Evolutionary conservation across 805 yeast species (phyloP).

Genomic region (Yamadazyma sp.): DNA sequence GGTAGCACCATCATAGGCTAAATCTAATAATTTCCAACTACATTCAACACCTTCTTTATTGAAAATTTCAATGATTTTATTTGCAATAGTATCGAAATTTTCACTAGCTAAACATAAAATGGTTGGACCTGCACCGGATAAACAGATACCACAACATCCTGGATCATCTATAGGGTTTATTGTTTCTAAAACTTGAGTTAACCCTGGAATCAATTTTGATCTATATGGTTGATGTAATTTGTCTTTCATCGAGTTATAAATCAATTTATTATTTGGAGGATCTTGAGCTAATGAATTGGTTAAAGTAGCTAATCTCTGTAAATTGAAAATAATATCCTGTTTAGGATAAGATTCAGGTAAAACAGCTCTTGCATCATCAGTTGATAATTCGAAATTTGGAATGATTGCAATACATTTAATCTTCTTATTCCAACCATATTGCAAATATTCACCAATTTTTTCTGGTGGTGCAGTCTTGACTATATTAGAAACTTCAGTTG

Average conservation of each 20-base stretch:
- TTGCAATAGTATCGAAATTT: slow-evolving; percentile 80
- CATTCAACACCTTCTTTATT: slow-evolving; percentile 64
- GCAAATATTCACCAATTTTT: slow-evolving; percentile 83
- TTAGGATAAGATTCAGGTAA: slow-evolving; percentile 77
- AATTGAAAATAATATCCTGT: slow-evolving; percentile 83
- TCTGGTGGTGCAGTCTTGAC: slow-evolving; percentile 58
- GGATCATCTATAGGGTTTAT: slow-evolving; percentile 80
- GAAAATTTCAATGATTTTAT: slow-evolving; percentile 69
- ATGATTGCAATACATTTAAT: slow-evolving; percentile 88
- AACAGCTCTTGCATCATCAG: slow-evolving; percentile 88
- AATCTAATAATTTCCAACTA: slow-evolving; percentile 77
- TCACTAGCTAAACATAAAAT: slow-evolving; percentile 89
- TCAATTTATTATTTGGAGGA: slow-evolving; percentile 77
- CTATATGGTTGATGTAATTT: slow-evolving; percentile 97
- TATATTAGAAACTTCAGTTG: slow-evolving; percentile 55
- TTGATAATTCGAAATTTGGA: slow-evolving; percentile 91
- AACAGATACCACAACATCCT: slow-evolving; percentile 89
- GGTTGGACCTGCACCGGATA: slow-evolving; percentile 98
- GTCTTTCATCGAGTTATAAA: slow-evolving; percentile 95
- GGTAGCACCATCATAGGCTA: slow-evolving; percentile 84
- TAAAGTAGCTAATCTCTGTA: slow-evolving; percentile 88
- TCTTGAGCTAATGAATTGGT: slow-evolving; percentile 88
- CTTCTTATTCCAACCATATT: slow-evolving; percentile 76
- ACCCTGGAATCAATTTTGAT: slow-evolving; percentile 86
- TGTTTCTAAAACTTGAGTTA: slow-evolving; percentile 71